Evolutionary conservation across 176 grass and related monocot genomes (phyloP).

Genomic region (Oryza glumipatula): DNA sequence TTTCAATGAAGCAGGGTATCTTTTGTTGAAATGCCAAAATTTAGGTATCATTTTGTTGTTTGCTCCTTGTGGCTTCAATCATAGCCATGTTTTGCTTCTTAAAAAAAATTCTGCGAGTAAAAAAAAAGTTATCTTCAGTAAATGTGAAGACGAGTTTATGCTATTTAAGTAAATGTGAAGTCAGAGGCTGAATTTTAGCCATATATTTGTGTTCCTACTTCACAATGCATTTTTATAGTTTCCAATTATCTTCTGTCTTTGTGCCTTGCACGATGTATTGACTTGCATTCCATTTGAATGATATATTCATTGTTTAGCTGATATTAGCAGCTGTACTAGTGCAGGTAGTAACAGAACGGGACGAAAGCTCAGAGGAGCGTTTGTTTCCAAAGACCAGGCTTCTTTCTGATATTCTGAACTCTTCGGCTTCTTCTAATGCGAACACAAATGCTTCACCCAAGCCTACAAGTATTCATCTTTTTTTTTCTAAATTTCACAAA

Average conservation of each 20-base stretch:
- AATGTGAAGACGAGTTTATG: not conserved
- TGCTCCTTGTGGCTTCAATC: not conserved
- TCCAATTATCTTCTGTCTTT: not conserved
- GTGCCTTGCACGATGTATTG: not conserved
- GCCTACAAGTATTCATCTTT: not conserved
- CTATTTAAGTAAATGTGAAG: not conserved
- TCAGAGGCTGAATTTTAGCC: not conserved
- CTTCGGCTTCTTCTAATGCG: not conserved
- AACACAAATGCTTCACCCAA: not conserved
- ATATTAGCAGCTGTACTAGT: not conserved
- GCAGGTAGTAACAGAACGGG: slow-evolving; percentile 26
- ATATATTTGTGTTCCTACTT: not conserved
- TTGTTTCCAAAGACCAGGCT: slow-evolving; percentile 31
- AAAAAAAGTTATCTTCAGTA: not conserved
- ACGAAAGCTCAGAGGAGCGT: slow-evolving; percentile 44
- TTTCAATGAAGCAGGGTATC: not conserved
- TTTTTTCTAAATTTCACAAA: no score
- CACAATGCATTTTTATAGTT: not conserved
- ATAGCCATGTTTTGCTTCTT: not conserved
- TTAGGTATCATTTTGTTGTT: not conserved
- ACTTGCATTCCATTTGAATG: not conserved
- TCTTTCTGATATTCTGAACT: slow-evolving; percentile 30
- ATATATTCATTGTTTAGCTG: not conserved
- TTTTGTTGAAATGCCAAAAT: slow-evolving; percentile 1
- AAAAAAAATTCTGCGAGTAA: not conserved